Evolutionary conservation across 2,329 filamentous ascomycete species (phyloP).

Genomic region (Cadophora luteo-olivacea): DNA sequence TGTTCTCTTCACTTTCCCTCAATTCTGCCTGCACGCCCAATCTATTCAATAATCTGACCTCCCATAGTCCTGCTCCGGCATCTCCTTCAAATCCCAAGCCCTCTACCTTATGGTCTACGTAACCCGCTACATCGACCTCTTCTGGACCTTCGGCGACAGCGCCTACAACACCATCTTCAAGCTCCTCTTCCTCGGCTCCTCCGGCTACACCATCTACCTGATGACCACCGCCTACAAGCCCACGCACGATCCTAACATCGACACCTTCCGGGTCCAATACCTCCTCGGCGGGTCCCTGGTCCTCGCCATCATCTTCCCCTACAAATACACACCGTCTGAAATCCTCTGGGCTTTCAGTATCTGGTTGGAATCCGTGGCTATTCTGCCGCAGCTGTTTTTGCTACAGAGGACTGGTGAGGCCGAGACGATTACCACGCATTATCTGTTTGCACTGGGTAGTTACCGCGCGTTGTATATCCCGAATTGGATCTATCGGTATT

Average conservation of each 20-base stretch:
- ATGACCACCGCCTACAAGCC: conserved; percentile 99
- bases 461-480: conserved; percentile 97
- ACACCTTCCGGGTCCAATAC: conserved; percentile 97
- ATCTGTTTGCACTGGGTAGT: conserved; percentile 88
- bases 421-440: conserved; percentile 99
- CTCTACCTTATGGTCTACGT: conserved; percentile 94
- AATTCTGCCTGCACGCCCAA: no score
- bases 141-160: conserved; percentile 74
- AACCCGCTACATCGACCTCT: conserved; percentile 92
- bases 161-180: conserved; percentile 96
- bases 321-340: conserved; percentile 82
- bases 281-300: conserved; percentile 81
- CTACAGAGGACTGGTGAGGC: conserved; percentile 96
- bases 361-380: conserved; percentile 96
- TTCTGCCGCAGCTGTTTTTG: conserved; percentile 97
- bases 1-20: not conserved
- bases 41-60: conserved; percentile 29
- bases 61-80: conserved; percentile 96
- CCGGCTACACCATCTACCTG: conserved; percentile 94
- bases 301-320: conserved; percentile 83
- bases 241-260: conserved; percentile 94
- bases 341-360: conserved; percentile 98
- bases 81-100: conserved; percentile 98
- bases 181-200: conserved; percentile 88
- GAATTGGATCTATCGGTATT: conserved; percentile 96